Evolutionary conservation across 1,139 yeast species (phyloP), one percentile per base, ranked within the genome.

Genomic region (Candida glucosophila): DNA sequence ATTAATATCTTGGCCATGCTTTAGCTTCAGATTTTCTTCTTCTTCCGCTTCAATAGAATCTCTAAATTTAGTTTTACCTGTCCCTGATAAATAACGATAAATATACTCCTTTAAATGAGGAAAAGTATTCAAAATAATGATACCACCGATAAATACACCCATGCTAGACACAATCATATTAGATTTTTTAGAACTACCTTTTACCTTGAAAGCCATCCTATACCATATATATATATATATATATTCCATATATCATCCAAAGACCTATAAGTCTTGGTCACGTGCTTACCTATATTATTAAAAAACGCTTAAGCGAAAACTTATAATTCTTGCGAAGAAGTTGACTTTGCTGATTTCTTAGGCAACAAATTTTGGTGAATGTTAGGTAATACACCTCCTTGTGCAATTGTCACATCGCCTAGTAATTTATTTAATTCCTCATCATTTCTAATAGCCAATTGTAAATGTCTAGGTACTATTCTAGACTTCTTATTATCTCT

Each of bases 371-470:
- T 80, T 65, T 80, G 90, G 68, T 88, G 95, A 55, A 79, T 79
- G 80, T 88, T 85, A 70, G 95, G 95, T 60, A 83, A 73, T 41
- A 85, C 95, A 80, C 95, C 98, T 79, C 95, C 95, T 70, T 83
- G 94, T 45, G 95, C 94, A 50, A 83, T 83, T 41, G 93, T 60
- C 29, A 60, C 67, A 39, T 60, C 58, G 34, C 67, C 67, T 36
- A 60, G 57, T 42, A 82, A 73, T 63, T 79, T 83, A 77, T 86
- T 88, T 61, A 86, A 74, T 67, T 86, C 95, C 66, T 88, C 95
- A 68, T 85, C 95, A 64, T 90, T 90, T 77, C 97, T 81, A 71
- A 90, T 88, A 55, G 97, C 97, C 52, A 88, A 77, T 65, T 88
- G 96, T 59, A 88, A 76, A 62, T 90, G 97, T 75, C 97, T 86